These are phyloP conservation scores for Xylaria sp. DNA, from an alignment of 2,329 filamentous ascomycete genomes.

Conservation along the genomic window DNA sequence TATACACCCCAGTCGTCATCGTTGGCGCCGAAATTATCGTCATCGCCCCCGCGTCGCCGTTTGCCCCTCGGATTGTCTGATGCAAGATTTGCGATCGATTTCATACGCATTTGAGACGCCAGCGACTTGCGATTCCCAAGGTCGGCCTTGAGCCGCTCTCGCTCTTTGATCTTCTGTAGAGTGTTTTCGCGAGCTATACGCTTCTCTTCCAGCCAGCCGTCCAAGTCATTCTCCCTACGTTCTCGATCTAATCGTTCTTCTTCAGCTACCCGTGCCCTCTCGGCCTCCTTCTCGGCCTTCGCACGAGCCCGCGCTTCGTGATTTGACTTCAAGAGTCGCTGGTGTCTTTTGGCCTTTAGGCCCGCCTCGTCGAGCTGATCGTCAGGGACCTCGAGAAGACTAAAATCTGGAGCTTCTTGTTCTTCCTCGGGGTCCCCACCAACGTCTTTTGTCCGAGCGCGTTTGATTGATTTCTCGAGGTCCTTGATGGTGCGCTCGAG, in stretches of 20 bases:
- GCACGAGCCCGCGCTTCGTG: slow-evolving; percentile 93
- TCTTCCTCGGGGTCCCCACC: slow-evolving; percentile 85
- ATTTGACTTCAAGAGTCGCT: slow-evolving; percentile 92
- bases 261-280: slow-evolving; percentile 85
- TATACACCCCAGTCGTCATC: slow-evolving; percentile 99
- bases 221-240: slow-evolving; percentile 83
- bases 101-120: slow-evolving; percentile 97
- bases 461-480: slow-evolving; percentile 88
- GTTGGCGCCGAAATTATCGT: slow-evolving; percentile 96
- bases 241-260: slow-evolving; percentile 87
- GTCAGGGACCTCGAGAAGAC: slow-evolving; percentile 87
- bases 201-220: slow-evolving; percentile 87
- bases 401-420: slow-evolving; percentile 84
- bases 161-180: slow-evolving; percentile 89
- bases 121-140: slow-evolving; percentile 96
- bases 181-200: slow-evolving; percentile 76
- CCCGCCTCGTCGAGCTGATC: slow-evolving; percentile 92
- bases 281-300: slow-evolving; percentile 94
- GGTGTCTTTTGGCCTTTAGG: slow-evolving; percentile 91
- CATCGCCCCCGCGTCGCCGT: slow-evolving; percentile 85
- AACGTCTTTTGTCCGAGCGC: slow-evolving; percentile 91
- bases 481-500: slow-evolving; percentile 88
- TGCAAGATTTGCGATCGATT: slow-evolving; percentile 94
- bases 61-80: slow-evolving; percentile 89
- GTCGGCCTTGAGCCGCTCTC: slow-evolving; percentile 91